Conservation (phyloP, 73 alveolate genomes). For the Blepharisma stoltei region DNA sequence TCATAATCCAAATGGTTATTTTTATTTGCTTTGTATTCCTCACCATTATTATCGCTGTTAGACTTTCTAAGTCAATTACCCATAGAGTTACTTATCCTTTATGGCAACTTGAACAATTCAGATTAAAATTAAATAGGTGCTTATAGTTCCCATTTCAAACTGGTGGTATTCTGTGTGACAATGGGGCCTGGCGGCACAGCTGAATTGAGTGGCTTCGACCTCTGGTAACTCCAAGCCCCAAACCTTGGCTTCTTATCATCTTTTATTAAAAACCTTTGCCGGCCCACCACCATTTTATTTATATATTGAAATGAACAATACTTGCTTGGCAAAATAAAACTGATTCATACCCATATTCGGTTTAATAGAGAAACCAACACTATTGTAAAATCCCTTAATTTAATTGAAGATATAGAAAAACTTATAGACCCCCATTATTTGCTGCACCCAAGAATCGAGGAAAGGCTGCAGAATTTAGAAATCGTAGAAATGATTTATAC, state of each 20-base stretch:
- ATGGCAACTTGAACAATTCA: background rate
- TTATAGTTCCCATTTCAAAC: no score
- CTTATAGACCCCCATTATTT: constrained; percentile 9
- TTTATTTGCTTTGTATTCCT: background rate
- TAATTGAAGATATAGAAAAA: background rate
- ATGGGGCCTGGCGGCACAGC: no score
- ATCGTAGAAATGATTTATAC: background rate
- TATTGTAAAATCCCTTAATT: background rate
- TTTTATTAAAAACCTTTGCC: no score
- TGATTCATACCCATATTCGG: background rate
- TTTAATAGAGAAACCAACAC: background rate
- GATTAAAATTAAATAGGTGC: no score
- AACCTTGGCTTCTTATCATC: no score
- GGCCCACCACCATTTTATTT: no score
- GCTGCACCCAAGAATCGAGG: background rate
- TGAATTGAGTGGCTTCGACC: no score
- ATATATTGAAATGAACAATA: no score
- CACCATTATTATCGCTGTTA: background rate
- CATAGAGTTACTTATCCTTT: constrained; percentile 11
- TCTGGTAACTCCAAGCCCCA: no score
- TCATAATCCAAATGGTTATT: background rate
- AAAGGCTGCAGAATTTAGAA: background rate
- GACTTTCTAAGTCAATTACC: constrained; percentile 1
- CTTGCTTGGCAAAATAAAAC: background rate
- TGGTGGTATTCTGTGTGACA: no score